phyloP scores from a whole-genome alignment of 2,329 filamentous ascomycete genomes.

The Diaporthe citriasiana region DNA sequence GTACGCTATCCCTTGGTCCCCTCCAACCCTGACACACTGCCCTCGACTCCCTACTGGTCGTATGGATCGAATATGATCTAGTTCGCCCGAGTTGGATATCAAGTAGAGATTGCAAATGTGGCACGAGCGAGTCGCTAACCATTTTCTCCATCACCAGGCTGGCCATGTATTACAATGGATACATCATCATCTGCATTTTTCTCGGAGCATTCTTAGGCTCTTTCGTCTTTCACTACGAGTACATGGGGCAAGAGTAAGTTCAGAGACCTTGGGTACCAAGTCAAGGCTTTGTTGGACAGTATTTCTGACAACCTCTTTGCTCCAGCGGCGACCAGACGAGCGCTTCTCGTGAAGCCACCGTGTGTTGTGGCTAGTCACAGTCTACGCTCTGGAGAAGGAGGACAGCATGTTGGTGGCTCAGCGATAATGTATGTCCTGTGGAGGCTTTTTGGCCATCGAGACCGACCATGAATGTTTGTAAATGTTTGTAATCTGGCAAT shows the following conservation, averaged over 20 bases:
- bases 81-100: background rate
- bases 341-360: constrained; percentile 21
- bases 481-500: background rate
- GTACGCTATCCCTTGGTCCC: constrained; percentile 24
- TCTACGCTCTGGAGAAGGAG: background rate
- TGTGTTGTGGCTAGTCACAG: constrained; percentile 1
- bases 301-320: background rate
- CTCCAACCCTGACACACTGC: too few relatives aligned
- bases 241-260: constrained; percentile 31
- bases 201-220: constrained; percentile 70
- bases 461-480: too few relatives aligned
- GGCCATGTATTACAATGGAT: constrained; percentile 51
- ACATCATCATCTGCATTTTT: constrained; percentile 73
- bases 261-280: too few relatives aligned
- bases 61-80: too few relatives aligned
- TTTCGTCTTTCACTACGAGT: constrained; percentile 60
- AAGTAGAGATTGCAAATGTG: background rate
- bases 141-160: background rate
- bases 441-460: background rate
- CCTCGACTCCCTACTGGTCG: background rate
- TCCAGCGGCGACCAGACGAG: constrained; percentile 12
- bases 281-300: rapidly evolving
- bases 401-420: background rate
- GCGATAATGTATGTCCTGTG: too few relatives aligned
- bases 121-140: background rate